Percentiles rank a stretch among this genome's conserved stretches.
Evolutionary conservation across 495 filamentous ascomycete genomes (phyloP).

Genomic region (Aspergillus hancockii): DNA sequence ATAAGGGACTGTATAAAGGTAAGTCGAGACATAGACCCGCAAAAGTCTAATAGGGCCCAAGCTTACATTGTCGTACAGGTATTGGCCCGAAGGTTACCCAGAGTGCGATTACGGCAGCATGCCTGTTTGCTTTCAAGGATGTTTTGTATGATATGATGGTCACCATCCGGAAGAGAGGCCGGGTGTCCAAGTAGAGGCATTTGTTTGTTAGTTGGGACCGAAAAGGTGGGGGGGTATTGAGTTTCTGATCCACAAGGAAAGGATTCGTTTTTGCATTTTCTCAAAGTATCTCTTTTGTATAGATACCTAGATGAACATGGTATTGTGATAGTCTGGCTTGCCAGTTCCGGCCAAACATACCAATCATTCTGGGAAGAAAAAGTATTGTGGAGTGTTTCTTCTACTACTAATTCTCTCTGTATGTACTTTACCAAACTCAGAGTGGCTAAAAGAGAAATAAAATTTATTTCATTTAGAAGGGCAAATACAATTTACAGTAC

Average conservation of each 20-base stretch:
- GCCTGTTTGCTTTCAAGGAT: conserved; percentile 98
- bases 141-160: conserved; percentile 67
- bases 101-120: conserved; percentile 93
- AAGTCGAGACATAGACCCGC: conserved; percentile 17
- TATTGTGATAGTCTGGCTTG: background rate
- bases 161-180: conserved; percentile 51
- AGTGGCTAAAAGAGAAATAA: no score
- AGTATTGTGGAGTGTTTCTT: background rate
- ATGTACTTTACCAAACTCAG: no score
- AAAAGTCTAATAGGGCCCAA: background rate
- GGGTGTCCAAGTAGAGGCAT: conserved; percentile 33
- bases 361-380: background rate
- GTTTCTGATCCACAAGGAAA: background rate
- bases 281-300: no score
- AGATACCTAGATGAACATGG: no score
- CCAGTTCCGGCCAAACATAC: background rate
- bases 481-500: no score
- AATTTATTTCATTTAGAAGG: no score
- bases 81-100: conserved; percentile 96
- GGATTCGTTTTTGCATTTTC: background rate
- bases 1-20: conserved; percentile 89
- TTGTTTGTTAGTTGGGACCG: background rate
- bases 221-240: background rate
- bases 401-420: background rate
- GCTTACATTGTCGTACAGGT: conserved; percentile 48